Evolutionary conservation across 768 basidiomycete species (phyloP).

Genomic region (Auricularia sp.): DNA sequence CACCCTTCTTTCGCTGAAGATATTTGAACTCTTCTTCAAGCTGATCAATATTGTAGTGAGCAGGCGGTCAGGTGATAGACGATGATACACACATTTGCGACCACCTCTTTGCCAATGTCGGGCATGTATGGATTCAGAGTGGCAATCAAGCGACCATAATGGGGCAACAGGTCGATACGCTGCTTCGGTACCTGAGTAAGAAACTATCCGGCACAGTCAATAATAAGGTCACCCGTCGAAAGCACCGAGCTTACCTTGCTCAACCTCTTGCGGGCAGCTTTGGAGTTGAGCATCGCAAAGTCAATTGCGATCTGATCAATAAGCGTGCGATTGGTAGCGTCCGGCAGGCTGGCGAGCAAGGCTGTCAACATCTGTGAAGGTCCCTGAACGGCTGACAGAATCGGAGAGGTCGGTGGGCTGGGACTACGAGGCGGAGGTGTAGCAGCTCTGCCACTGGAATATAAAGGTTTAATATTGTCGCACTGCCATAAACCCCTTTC

Average conservation of each 20-base stretch:
- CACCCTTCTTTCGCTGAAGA: conserved; percentile 86
- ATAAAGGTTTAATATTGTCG: conserved; percentile 27
- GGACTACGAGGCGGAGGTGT: conserved; percentile 52
- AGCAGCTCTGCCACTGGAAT: conserved; percentile 54
- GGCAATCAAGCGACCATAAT: conserved; percentile 84
- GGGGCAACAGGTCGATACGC: conserved; percentile 81
- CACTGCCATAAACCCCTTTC: background rate
- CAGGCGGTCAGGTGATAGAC: background rate
- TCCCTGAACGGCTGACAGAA: conserved; percentile 65
- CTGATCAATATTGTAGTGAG: conserved; percentile 28
- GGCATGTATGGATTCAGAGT: conserved; percentile 90
- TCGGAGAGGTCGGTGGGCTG: conserved; percentile 24
- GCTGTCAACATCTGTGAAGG: conserved; percentile 90
- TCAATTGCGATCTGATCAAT: conserved; percentile 94
- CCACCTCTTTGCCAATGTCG: conserved; percentile 76
- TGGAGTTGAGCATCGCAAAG: conserved; percentile 93
- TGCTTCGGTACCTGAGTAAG: conserved; percentile 78
- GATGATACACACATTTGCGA: conserved; percentile 54
- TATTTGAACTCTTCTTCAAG: conserved; percentile 96
- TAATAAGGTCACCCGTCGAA: background rate
- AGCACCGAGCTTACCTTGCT: conserved; percentile 49
- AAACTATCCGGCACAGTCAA: conserved; percentile 37
- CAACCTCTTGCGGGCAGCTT: conserved; percentile 86
- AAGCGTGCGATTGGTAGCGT: conserved; percentile 81
- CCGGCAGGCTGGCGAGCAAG: conserved; percentile 81